Base-by-base conservation (phyloP, 345 rosid genomes). In the Aethionema arabicum region DNA sequence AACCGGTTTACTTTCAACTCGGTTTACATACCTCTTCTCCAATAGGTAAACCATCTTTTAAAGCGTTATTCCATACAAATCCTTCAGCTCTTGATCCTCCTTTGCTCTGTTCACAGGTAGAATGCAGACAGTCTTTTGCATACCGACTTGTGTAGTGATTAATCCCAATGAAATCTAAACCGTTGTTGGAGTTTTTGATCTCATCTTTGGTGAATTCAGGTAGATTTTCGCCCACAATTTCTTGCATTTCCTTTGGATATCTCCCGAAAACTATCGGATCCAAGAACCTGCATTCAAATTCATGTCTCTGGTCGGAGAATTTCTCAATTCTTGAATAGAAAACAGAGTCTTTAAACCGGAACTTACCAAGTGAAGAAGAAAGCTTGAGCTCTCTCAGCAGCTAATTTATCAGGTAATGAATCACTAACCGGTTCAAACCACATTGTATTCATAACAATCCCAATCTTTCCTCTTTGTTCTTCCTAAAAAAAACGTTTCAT, bases 101-200 rank as follows among this genome's bases (percentile, higher is more conserved):
- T 16, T 68, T 60, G 40, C 84, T 86, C 14, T 77, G 71, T 41
- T 79, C 78, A 58, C 90, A 84, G n/a, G 11, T 0, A 3, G 85
- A 63, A 65, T 72, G 77, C 8, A 79, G 50, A 79, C 96, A 83
- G 69, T 83, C 91, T 63, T 80, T 68, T 0, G 68, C 67, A 41
- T 85, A 87, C 67, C 65, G 77, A 70, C 84, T 77, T 2, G 72
- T 85, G 13, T 87, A 87, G 43, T 85, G 85, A 67, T 87, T 87
- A 27, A 87, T 53, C 40, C 95, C 89, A n/a, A 83, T 78, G 73
- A 87, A 87, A 68, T 87, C 83, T 27, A 78, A 67, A 16, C 74
- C 77, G 8, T 32, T 69, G 57, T 63, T 66, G 61, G 77, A 75
- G 54, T 52, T 72, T 48, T 62, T 49, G 65, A 59, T 59, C 4